Conservation (phyloP, 148 eudicot genomes). For the Vaccinium myrtillus region DNA sequence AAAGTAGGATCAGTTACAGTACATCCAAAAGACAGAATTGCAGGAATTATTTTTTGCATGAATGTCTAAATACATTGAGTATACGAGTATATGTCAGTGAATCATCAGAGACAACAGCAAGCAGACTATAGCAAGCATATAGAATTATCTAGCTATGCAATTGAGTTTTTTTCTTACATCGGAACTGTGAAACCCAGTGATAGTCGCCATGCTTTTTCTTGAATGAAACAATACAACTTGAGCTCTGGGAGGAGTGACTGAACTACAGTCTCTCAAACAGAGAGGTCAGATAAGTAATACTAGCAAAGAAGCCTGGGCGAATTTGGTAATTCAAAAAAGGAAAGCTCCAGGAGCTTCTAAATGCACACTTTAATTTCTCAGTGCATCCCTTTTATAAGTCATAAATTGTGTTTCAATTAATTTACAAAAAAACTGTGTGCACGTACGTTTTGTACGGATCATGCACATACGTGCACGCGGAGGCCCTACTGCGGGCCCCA, state of each 20-base stretch:
- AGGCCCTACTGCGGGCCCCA: too few species aligned
- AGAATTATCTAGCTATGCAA: not conserved
- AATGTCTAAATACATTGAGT: not conserved
- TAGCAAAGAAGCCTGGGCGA: not conserved
- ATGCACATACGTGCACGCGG: too few species aligned
- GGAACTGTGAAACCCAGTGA: conserved; percentile 1
- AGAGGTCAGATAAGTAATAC: not conserved
- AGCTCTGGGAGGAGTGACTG: not conserved
- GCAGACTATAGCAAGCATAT: not conserved
- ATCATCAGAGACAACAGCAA: not conserved
- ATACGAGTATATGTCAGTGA: not conserved
- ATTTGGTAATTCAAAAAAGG: not conserved
- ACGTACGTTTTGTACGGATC: too few species aligned
- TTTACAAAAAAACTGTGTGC: too few species aligned
- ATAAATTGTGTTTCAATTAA: too few species aligned
- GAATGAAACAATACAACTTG: not conserved
- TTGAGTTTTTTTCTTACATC: not conserved
- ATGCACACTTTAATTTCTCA: too few species aligned
- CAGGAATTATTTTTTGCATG: not conserved
- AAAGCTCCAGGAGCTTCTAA: not conserved
- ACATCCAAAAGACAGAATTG: not conserved
- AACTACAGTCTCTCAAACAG: not conserved
- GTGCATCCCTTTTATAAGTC: too few species aligned
- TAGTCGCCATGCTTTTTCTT: conserved; percentile 4
- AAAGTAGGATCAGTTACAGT: not conserved